Conservation (phyloP, 2,329 filamentous ascomycete genomes). For the Aspergillus floridensis region DNA sequence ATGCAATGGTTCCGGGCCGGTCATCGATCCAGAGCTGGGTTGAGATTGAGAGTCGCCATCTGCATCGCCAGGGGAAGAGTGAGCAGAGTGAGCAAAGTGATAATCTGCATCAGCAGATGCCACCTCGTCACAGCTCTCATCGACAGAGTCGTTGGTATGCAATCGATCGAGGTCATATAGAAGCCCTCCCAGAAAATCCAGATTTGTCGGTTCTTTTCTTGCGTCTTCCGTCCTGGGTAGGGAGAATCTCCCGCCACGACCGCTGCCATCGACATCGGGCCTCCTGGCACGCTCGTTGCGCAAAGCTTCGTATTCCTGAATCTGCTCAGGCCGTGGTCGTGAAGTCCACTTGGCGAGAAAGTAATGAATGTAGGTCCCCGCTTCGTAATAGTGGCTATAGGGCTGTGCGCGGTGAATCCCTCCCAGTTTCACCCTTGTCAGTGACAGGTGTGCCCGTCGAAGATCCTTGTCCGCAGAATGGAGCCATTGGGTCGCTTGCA, state of each 20-base stretch:
- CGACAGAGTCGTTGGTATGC: background rate
- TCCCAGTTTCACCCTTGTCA: slow-evolving; percentile 38
- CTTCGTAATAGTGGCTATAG: slow-evolving; percentile 39
- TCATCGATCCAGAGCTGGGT: background rate
- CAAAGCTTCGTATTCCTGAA: background rate
- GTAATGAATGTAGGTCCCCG: background rate
- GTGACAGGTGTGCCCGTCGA: background rate
- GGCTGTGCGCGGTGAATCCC: slow-evolving; percentile 46
- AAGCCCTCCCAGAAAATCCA: background rate
- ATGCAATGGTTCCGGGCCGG: background rate
- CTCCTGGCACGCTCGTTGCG: background rate
- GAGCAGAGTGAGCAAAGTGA: background rate
- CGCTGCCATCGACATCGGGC: too few relatives aligned
- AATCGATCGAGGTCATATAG: background rate
- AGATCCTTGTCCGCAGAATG: slow-evolving; percentile 15
- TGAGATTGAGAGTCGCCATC: background rate
- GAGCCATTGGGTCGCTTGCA: slow-evolving; percentile 36
- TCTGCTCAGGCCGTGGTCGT: background rate
- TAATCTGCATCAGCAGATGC: too few relatives aligned
- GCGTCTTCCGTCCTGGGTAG: too few relatives aligned
- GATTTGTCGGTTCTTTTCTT: too few relatives aligned
- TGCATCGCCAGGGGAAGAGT: background rate
- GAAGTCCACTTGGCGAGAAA: slow-evolving; percentile 7
- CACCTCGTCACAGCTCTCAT: background rate
- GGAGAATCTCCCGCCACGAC: too few relatives aligned